Evolutionary conservation across 2,329 filamentous ascomycete genomes (phyloP), one percentile per base, ranked within the genome.

Genomic region (Pestalotiopsis sp.): DNA sequence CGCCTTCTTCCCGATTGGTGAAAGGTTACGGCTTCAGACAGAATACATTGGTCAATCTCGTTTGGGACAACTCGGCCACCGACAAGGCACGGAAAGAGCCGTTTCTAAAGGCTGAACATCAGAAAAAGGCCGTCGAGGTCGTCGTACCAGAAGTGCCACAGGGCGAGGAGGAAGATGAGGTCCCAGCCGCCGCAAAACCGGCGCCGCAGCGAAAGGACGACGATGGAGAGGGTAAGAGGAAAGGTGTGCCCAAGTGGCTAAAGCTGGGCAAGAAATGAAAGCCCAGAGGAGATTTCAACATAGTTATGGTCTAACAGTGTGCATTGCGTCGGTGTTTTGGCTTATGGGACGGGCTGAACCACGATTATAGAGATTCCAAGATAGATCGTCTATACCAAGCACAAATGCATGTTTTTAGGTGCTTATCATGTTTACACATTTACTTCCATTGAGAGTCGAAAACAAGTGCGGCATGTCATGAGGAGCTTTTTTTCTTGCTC

Each of bases 41-140:
- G 6, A 87, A 89, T 41, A 90, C 95, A 39, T 83, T 97, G 9
- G 83, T 98, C 58, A 95, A 91, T 69, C 87, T 97, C 70, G 81
- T 90, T 1, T 97, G 94, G 93, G 88, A 90, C 23, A 87, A 91
- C 61, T 84, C 80, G 49, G 92, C 90, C 1, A 84, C 87, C n/a
- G 75, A 82, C 1, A 81, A 85, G 12, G 86, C 85, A 4, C 84
- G 90, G 69, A 85, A 85, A 38, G 81, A 81, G 27, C 82, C 87
- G 17, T 89, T 92, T 66, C 79, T 96, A 68, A 91, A 88, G 74
- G 73, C 78, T 1, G 81, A 83, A 31, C 84, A 91, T 66, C 86
- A 88, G 36, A 84, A 85, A 66, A 84, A 88, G 75, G 94, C 93
- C 1, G 87, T 87, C 76, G 87, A 90, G 69, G 83, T 96, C 69